Evolutionary conservation across 345 rosid genomes (phyloP), one percentile per base, ranked within the genome.

Genomic region (Lepidium africanum): DNA sequence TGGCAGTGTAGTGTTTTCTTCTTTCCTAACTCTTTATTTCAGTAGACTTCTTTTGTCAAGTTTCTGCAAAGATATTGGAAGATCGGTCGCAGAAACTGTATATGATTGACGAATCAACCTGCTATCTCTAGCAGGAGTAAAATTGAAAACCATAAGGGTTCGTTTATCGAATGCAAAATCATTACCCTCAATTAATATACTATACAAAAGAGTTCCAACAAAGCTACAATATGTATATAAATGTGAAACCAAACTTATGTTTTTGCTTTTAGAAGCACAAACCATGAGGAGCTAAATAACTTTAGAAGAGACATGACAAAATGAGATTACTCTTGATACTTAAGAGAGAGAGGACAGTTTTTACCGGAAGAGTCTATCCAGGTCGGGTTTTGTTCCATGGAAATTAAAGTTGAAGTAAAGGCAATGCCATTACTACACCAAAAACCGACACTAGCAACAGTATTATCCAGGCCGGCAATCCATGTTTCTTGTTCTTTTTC

Each of bases 401-500:
- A 63, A 35, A 23, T 88, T 81, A 91, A 70, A 87, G 92, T 71
- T 95, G 97, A 63, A 95, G 96, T 72, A 95, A 78, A 21, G 99
- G 99, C 78, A 95, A 78, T 1, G 99, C 92, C 99, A 95, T 95
- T 62, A 95, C 96, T 14, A 91, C 64, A 33, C 99, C 97, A 32
- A 91, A 86, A 72, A 89, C 80, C 6, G 97, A 95, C 65, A 95
- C 80, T 74, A 95, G 86, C 77, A 91, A 72, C 52, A 95, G 46
- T 86, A 87, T 75, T 82, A 89, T 71, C 97, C 99, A 89, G 11
- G 96, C 82, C 5, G 99, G 96, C 21, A 91, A 80, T 25, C 85
- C 59, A 51, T 82, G 91, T 70, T 84, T 89, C 80, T 73, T 72
- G 48, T 71, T 71, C 79, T 83, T 85, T 74, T 81, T 80, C 71